Conservation (phyloP, 1,139 yeast species). For the Meyerozyma guilliermondii region DNA sequence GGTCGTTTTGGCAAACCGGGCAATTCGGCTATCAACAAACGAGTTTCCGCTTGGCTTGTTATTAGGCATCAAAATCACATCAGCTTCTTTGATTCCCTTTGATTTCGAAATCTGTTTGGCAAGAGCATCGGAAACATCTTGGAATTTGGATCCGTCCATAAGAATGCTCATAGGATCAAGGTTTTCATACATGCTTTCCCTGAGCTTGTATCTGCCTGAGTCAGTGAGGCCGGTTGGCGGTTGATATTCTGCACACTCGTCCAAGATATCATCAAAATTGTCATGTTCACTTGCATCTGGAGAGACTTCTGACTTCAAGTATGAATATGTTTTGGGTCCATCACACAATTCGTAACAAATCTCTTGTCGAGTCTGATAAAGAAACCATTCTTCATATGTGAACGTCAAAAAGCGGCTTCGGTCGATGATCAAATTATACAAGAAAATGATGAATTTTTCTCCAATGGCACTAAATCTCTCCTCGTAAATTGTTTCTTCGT, state of each 20-base stretch:
- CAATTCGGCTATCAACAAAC: conserved; percentile 35
- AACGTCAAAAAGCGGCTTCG: conserved; percentile 41
- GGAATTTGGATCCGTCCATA: conserved; percentile 31
- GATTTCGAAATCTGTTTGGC: conserved; percentile 20
- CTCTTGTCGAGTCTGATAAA: conserved; percentile 25
- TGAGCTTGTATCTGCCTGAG: conserved; percentile 42
- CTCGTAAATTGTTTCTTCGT: conserved; percentile 46
- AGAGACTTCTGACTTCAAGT: conserved; percentile 34
- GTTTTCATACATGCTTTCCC: conserved; percentile 26
- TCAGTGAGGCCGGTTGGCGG: conserved; percentile 38
- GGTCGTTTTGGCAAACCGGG: conserved; percentile 45
- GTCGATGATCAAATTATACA: conserved; percentile 54
- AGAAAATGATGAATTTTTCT: conserved; percentile 49
- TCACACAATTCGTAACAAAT: conserved; percentile 46
- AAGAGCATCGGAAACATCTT: conserved; percentile 29
- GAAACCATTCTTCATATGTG: conserved; percentile 19
- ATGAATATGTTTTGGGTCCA: conserved; percentile 52
- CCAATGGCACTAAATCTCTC: conserved; percentile 49
- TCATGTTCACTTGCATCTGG: conserved; percentile 28
- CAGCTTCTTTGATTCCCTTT: conserved; percentile 31
- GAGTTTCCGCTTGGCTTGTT: conserved; percentile 33
- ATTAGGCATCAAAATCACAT: conserved; percentile 34
- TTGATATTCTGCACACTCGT: conserved; percentile 37
- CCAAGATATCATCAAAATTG: conserved; percentile 33
- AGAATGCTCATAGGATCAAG: conserved; percentile 37